A percentile compares a stretch with the other conserved stretches of the same genome.
These are phyloP conservation scores for Chlorencoelia australis DNA, from an alignment of 2,329 filamentous ascomycete genomes.

Conservation along the genomic window DNA sequence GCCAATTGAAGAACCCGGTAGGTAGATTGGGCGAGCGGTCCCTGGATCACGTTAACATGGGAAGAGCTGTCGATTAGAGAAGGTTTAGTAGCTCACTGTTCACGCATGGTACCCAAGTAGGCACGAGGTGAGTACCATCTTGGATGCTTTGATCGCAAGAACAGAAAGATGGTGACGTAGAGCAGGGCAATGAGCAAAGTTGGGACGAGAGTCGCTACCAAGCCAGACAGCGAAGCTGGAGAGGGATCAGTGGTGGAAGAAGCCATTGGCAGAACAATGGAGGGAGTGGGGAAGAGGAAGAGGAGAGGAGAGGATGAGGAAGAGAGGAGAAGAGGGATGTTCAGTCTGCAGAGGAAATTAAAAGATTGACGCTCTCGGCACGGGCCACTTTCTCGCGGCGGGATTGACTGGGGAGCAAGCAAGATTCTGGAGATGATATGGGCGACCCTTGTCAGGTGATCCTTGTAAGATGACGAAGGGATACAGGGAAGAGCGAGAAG, in stretches of 20 bases:
- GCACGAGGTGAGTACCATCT: conserved; percentile 45
- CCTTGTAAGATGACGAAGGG: too few relatives aligned
- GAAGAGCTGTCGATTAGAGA: too few relatives aligned
- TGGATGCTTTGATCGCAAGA: conserved; percentile 37
- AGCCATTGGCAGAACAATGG: neutral
- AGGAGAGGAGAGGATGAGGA: neutral
- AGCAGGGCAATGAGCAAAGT: conserved; percentile 34
- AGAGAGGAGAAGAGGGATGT: conserved; percentile 1
- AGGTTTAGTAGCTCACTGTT: conserved; percentile 25
- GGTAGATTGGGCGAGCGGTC: conserved; percentile 51
- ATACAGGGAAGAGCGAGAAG: too few relatives aligned
- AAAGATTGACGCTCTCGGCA: too few relatives aligned
- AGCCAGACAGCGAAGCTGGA: conserved; percentile 26
- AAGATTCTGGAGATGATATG: too few relatives aligned
- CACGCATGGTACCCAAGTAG: conserved; percentile 41
- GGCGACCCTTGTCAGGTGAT: too few relatives aligned
- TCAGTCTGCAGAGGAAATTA: conserved; percentile 7
- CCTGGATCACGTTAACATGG: too few relatives aligned
- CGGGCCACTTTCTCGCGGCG: too few relatives aligned
- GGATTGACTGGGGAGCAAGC: too few relatives aligned
- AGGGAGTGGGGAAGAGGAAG: neutral
- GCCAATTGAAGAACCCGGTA: conserved; percentile 56
- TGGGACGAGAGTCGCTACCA: conserved; percentile 39
- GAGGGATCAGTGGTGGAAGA: conserved; percentile 4
- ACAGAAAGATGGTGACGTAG: conserved; percentile 36